phyloP scores from a whole-genome alignment of 495 filamentous ascomycete species.

The Xylaria curta region DNA sequence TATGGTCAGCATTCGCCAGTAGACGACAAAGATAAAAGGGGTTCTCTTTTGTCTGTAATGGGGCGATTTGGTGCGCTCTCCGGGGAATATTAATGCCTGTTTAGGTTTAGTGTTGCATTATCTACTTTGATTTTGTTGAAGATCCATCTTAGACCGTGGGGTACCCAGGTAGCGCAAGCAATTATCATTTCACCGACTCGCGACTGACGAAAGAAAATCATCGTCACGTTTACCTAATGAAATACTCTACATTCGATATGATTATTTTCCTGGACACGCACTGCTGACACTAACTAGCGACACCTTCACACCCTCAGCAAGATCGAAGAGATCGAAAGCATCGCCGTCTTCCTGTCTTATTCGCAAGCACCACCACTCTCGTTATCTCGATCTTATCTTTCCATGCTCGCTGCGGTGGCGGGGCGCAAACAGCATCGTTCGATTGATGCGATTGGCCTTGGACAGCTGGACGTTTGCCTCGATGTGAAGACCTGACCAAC shows the following conservation, averaged over 20 bases:
- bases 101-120: neutral
- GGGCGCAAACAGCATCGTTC: constrained; percentile 15
- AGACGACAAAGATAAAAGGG: neutral
- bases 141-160: too few species aligned
- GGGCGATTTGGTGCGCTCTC: neutral
- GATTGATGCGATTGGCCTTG: constrained; percentile 18
- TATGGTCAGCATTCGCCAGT: neutral
- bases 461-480: constrained; percentile 29
- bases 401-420: constrained; percentile 4
- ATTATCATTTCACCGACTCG: constrained; percentile 17
- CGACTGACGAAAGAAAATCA: constrained; percentile 18
- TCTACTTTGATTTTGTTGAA: neutral
- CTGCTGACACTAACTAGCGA: neutral
- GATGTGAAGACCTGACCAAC: neutral
- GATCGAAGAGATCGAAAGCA: neutral
- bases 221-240: constrained; percentile 22
- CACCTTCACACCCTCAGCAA: neutral
- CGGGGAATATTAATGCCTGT: neutral
- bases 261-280: neutral
- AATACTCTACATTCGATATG: neutral
- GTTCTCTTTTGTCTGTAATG: neutral
- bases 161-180: neutral
- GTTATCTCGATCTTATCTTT: constrained; percentile 5
- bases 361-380: neutral
- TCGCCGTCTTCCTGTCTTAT: neutral